Base-by-base conservation (phyloP, 352 stramenopile genomes). In the Aphanomyces invadans region DNA sequence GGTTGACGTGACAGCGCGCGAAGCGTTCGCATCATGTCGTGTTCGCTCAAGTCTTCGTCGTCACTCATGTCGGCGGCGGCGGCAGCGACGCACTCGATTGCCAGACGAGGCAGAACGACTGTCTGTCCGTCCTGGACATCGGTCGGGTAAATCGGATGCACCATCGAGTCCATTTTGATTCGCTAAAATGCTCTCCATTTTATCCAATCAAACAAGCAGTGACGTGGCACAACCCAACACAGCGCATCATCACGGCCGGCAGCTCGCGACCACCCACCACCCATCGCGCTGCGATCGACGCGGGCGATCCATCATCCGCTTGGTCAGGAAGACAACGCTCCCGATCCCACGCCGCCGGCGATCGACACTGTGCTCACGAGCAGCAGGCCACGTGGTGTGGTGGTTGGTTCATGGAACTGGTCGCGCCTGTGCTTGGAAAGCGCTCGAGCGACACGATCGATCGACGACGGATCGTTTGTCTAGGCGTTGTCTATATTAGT, bases 1-100 rank as follows among this genome's bases (percentile, higher is more conserved):
- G 55, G 33, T 45, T 63, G 55, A 21, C 33, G 28, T 9, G 55
- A 63, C 29, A 63, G 36, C 9, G 55, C 55, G 33, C 55, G 55
- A 12, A 63, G 36, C 17, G 55, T 63, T 21, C 55, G 9, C 5
- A 63, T 31, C 32, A 63, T 42, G 9, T 63, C 55, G 39, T 63
- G 55, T 5, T 63, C 55, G 26, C 29, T 49, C 39, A 51, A 29
- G 33, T 63, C 55, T 17, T 32, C 48, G 48, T 51, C 33, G 33
- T 51, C 55, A 25, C 53, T 62, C 53, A 62, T 59, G 51, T 28
- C 19, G 46, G 17, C 10, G 9, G 9, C 9, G 17, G 17, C 9
- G 38, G 38, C 9, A 45, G 38, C 9, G 17, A 45, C 9, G 38
- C 38, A 17, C 38, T n/a, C 44, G 23, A 52, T 15, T 42, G 36